These are phyloP conservation scores for Aureobasidium lini DNA, from an alignment of 2,329 filamentous ascomycete species.

Conservation along the genomic window DNA sequence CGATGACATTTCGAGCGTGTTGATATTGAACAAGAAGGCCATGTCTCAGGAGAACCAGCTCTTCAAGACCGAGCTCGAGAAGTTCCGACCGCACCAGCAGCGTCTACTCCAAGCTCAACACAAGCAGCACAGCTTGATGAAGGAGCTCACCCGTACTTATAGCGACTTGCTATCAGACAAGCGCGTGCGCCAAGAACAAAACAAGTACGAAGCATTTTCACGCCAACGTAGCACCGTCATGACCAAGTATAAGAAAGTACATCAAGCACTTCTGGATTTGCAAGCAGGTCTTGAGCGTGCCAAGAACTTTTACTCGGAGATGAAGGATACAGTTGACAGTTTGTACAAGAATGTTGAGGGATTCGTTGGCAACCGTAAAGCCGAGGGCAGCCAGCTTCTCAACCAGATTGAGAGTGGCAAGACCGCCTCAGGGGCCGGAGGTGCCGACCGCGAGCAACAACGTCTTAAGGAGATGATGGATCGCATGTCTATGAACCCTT, in stretches of 20 bases:
- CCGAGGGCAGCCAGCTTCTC: slow-evolving; percentile 84
- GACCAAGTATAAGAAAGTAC: slow-evolving; percentile 80
- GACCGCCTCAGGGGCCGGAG: slow-evolving; percentile 43
- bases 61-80: slow-evolving; percentile 95
- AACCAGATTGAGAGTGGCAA: slow-evolving; percentile 79
- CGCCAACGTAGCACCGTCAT: slow-evolving; percentile 74
- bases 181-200: slow-evolving; percentile 86
- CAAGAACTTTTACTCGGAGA: slow-evolving; percentile 89
- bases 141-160: slow-evolving; percentile 83
- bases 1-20: slow-evolving; percentile 93
- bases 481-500: slow-evolving; percentile 74
- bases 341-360: slow-evolving; percentile 92
- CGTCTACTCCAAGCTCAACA: slow-evolving; percentile 87
- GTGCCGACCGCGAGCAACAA: slow-evolving; percentile 77
- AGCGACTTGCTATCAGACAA: slow-evolving; percentile 87
- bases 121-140: slow-evolving; percentile 90
- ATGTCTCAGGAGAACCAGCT: slow-evolving; percentile 86
- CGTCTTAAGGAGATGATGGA: slow-evolving; percentile 87
- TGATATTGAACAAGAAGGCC: slow-evolving; percentile 96
- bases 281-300: slow-evolving; percentile 79
- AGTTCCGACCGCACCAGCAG: slow-evolving; percentile 88
- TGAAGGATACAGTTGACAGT: slow-evolving; percentile 89
- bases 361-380: slow-evolving; percentile 89
- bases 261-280: slow-evolving; percentile 87
- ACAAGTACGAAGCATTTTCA: slow-evolving; percentile 84